Evolutionary conservation across 768 basidiomycete species (phyloP), one percentile per base, ranked within the genome.

Genomic region (Russula vinacea): DNA sequence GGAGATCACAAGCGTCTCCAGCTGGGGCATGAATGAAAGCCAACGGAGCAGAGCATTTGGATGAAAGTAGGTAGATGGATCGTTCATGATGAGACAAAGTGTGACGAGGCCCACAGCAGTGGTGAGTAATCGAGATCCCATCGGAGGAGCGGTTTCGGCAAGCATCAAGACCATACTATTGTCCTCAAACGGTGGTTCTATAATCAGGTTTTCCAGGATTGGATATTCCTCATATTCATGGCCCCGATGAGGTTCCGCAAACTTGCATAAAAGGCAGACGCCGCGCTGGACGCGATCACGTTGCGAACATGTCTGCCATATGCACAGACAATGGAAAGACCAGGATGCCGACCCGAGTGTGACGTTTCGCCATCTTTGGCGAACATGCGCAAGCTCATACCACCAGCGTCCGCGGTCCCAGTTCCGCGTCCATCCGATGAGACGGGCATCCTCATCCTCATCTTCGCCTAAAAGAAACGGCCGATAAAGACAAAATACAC

Each of bases 281-380:
- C n/a, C 39, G 37, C 37, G 37, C 2, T 37, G 37, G 37, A 55
- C 54, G n/a, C 54, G 54, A 55, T 55, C 54, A 55, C 54, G 37
- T 22, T 55, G 35, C 1, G 14, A 13, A 55, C 24, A 3, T 35
- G 54, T 4, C 37, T 55, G 11, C 37, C 37, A 24, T 24, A 1
- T 8, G 35, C 39, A 17, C 54, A 55, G 16, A 39, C 4, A 5
- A 55, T 35, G 37, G 9, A 14, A 22, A 55, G 24, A n/a, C 11
- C 17, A 17, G 16, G 29, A 52, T 32, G 51, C 7, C 33, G 51
- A 52, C 51, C 32, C 32, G 17, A 52, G 29, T 6, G 33, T 35
- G 33, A 52, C 19, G 51, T 10, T n/a, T 52, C 51, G 32, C 51
- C 51, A 52, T n/a, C 51, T 17, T 33, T 11, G 51, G 17, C 51